Evolutionary conservation across 2,329 filamentous ascomycete species (phyloP).

Genomic region (Macroventuria anomochaeta): DNA sequence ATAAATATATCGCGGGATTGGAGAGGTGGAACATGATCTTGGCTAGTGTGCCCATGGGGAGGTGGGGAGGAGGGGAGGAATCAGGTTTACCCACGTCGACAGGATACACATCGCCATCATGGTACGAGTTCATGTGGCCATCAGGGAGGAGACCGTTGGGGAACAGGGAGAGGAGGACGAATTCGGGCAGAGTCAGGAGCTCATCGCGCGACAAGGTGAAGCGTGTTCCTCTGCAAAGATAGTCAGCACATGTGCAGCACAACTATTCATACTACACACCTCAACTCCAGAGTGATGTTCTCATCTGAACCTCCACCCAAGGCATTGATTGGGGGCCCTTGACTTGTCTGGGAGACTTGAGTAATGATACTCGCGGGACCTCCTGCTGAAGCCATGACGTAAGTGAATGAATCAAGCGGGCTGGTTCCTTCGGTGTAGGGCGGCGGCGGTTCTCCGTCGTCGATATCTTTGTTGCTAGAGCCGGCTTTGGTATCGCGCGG

Average conservation of each 20-base stretch:
- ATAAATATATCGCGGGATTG: conserved; percentile 59
- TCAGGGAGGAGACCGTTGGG: conserved; percentile 98
- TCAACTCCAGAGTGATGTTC: conserved; percentile 91
- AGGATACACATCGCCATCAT: conserved; percentile 92
- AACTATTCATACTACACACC: conserved; percentile 62
- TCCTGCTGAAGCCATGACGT: conserved; percentile 97
- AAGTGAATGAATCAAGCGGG: conserved; percentile 89
- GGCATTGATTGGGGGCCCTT: conserved; percentile 84
- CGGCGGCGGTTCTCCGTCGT: conserved; percentile 91
- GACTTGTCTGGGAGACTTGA: conserved; percentile 83
- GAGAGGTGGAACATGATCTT: conserved; percentile 52
- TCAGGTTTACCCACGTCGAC: conserved; percentile 80
- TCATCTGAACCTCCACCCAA: conserved; percentile 84
- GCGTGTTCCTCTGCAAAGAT: conserved; percentile 73
- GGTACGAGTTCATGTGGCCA: conserved; percentile 90
- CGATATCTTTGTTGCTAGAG: conserved; percentile 71
- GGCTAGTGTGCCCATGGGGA: conserved; percentile 43
- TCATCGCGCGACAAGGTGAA: conserved; percentile 96
- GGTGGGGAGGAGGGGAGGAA: conserved; percentile 39
- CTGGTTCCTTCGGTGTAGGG: conserved; percentile 95
- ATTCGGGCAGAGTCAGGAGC: conserved; percentile 92
- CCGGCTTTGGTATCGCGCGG: conserved; percentile 83
- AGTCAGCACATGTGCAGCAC: conserved; percentile 21
- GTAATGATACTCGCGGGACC: conserved; percentile 98
- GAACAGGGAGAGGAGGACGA: conserved; percentile 95